Evolutionary conservation across 306 rosid species (phyloP).

Genomic region (Arachis hypogaea): DNA sequence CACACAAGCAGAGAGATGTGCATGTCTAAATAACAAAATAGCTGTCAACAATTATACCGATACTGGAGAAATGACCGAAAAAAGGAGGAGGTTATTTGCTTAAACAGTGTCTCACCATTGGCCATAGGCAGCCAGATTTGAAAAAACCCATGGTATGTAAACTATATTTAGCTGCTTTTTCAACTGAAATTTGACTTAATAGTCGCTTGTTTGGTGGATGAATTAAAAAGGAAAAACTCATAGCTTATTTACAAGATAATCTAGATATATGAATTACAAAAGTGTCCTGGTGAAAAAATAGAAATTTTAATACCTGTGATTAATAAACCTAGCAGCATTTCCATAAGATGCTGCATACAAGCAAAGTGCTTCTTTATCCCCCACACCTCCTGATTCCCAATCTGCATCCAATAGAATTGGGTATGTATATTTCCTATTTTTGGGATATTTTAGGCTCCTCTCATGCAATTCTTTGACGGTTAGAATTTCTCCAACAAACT

Average conservation of each 20-base stretch:
- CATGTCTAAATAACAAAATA: neutral
- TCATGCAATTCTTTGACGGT: constrained; percentile 64
- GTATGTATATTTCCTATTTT: constrained; percentile 51
- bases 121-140: neutral
- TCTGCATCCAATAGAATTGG: constrained; percentile 72
- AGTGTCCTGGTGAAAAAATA: constrained; percentile 15
- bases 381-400: constrained; percentile 64
- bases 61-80: neutral
- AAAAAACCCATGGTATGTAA: neutral
- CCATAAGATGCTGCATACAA: constrained; percentile 86
- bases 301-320: constrained; percentile 74
- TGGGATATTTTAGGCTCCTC: constrained; percentile 56
- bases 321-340: constrained; percentile 86
- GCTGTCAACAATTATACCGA: neutral
- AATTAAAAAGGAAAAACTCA: neutral
- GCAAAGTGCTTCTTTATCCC: constrained; percentile 76
- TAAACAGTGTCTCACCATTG: neutral
- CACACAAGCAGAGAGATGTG: neutral
- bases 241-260: neutral
- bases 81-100: neutral
- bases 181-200: constrained; percentile 23
- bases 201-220: constrained; percentile 15
- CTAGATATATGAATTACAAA: constrained; percentile 19
- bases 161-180: neutral
- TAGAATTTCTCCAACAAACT: constrained; percentile 84